Percentiles rank a stretch among this genome's conserved stretches.
These are phyloP conservation scores for Kodamaea derodonti DNA, from an alignment of 1,139 yeast species.

Conservation along the genomic window DNA sequence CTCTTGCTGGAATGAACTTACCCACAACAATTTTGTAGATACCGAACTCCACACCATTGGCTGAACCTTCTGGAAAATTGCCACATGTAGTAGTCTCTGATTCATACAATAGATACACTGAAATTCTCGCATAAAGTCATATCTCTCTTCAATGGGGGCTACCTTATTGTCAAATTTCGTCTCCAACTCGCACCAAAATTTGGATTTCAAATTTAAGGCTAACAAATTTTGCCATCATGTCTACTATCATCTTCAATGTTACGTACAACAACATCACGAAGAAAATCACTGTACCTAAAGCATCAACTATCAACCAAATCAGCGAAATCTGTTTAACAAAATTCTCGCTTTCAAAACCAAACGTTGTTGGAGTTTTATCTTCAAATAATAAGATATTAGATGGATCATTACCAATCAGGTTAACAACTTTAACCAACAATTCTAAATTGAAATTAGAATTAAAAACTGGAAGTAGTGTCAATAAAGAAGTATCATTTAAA, in stretches of 20 bases:
- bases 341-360: slow-evolving; percentile 18
- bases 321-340: slow-evolving; percentile 22
- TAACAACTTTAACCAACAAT: slow-evolving; percentile 32
- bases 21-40: too few species aligned
- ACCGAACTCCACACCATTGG: too few species aligned
- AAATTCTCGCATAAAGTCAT: too few species aligned
- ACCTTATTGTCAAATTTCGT: too few species aligned
- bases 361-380: slow-evolving; percentile 23
- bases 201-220: too few species aligned
- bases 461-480: slow-evolving; percentile 5
- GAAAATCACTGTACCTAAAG: slow-evolving; percentile 21
- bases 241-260: slow-evolving; percentile 23
- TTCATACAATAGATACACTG: too few species aligned
- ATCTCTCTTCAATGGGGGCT: too few species aligned
- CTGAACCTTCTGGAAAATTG: too few species aligned
- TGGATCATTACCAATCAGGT: slow-evolving; percentile 29
- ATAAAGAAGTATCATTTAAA: slow-evolving; percentile 10
- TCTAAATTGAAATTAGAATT: slow-evolving; percentile 24
- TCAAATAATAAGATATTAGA: slow-evolving; percentile 29
- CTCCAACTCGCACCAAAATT: too few species aligned
- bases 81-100: too few species aligned
- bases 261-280: slow-evolving; percentile 19
- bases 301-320: slow-evolving; percentile 30
- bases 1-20: too few species aligned
- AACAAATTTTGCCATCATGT: slow-evolving; percentile 16